phyloP scores from a whole-genome alignment of 768 basidiomycete species.

The Boletus reticulatus region DNA sequence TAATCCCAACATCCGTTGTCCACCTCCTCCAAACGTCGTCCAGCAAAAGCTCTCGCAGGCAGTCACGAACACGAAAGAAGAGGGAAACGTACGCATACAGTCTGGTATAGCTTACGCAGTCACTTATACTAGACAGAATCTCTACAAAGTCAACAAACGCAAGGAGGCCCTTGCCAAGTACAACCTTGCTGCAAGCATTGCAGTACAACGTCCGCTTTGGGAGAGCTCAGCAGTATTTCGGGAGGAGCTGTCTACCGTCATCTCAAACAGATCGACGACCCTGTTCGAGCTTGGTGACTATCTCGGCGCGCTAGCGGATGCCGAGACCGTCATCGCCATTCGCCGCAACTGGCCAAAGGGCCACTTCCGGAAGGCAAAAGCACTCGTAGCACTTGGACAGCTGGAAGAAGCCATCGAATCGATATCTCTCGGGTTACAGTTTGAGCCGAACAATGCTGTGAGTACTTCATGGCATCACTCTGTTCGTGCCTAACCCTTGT shows the following conservation, averaged over 20 bases:
- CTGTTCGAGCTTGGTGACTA: slow-evolving; percentile 75
- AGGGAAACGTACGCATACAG: slow-evolving; percentile 80
- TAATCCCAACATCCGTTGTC: slow-evolving; percentile 72
- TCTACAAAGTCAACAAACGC: slow-evolving; percentile 76
- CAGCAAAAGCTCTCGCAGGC: slow-evolving; percentile 73
- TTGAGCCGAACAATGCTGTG: slow-evolving; percentile 69
- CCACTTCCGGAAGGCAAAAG: slow-evolving; percentile 92
- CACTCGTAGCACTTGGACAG: slow-evolving; percentile 68
- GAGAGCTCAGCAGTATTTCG: slow-evolving; percentile 79
- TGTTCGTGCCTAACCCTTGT: slow-evolving; percentile 5
- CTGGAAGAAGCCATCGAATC: slow-evolving; percentile 80
- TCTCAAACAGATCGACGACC: slow-evolving; percentile 92
- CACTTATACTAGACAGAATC: slow-evolving; percentile 43
- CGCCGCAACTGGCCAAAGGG: slow-evolving; percentile 93
- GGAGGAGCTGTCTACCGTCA: slow-evolving; percentile 86
- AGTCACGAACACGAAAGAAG: slow-evolving; percentile 82
- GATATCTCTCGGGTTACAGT: slow-evolving; percentile 78
- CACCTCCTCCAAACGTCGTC: slow-evolving; percentile 75
- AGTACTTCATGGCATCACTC: slow-evolving; percentile 8
- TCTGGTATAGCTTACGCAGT: background rate
- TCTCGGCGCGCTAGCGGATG: slow-evolving; percentile 79
- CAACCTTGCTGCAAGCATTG: slow-evolving; percentile 71
- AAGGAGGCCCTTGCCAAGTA: slow-evolving; percentile 76
- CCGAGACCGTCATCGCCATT: slow-evolving; percentile 83
- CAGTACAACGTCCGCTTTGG: slow-evolving; percentile 84